Evolutionary conservation across 306 rosid species (phyloP), one percentile per base, ranked within the genome.

Genomic region (Mucuna pruriens): DNA sequence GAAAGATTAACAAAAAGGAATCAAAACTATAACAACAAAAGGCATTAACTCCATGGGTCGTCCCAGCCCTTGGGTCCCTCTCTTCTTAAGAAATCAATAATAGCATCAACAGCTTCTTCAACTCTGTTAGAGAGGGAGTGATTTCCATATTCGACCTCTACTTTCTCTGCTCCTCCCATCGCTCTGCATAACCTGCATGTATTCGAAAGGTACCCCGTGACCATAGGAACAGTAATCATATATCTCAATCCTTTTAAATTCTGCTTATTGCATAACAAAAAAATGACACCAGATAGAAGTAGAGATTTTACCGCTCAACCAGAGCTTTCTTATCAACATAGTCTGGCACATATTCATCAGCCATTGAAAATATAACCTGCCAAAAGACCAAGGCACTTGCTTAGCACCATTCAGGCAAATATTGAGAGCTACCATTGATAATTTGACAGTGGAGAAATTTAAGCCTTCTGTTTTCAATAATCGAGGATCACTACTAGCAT

Each of bases 41-140:
- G 55, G n/a, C 34, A 68, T 83, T 82, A 96, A 87, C 80, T 85
- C 99, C 99, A 96, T 2, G 99, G 99, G 79, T 96, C 99, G 80
- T 96, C 98, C 99, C 99, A 96, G 33, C 98, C 98, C 74, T 87
- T 96, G 45, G 98, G 99, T 67, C 94, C 98, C 48, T 90, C 99
- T 81, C 98, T 90, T 83, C 78, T 92, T 9, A 96, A 81, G 82
- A 96, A 96, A 69, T 94, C 91, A 74, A 96, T 82, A 5, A 96
- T 96, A 31, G 92, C 98, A 3, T 78, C 74, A 48, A 93, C 99
- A 85, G 91, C 94, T 85, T 96, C 99, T 25, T 83, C 85, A 48
- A 86, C 90, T 90, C 98, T 90, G 81, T 96, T 96, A 36, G 99
- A 96, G 42, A 96, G 99, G 68, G 99, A 90, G 75, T 96, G 99